Percentiles rank a stretch among this genome's conserved stretches.
Evolutionary conservation across 2,329 filamentous ascomycete species (phyloP).

Genomic region (Dactylellina drechsleri): DNA sequence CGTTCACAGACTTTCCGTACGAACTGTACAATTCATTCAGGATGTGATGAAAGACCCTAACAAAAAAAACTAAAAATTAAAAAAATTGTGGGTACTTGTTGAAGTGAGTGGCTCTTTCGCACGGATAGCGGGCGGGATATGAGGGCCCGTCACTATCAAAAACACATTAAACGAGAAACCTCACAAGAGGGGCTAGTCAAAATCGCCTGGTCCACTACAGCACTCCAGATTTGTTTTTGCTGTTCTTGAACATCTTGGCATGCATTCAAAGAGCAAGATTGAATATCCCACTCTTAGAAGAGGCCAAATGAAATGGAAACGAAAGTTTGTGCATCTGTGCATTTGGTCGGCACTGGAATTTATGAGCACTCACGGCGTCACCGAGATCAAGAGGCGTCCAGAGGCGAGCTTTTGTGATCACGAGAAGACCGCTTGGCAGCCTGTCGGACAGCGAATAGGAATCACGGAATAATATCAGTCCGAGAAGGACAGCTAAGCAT

Average conservation of each 20-base stretch:
- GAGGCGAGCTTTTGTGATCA: neutral
- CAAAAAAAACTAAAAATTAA: neutral
- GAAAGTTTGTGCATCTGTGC: constrained; percentile 28
- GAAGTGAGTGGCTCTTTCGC: constrained; percentile 22
- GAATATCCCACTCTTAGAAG: constrained; percentile 20
- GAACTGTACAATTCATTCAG: neutral
- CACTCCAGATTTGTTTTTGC: too few relatives aligned
- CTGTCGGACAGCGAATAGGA: too few relatives aligned
- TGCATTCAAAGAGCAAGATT: neutral
- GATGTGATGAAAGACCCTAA: neutral
- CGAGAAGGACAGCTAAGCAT: too few relatives aligned
- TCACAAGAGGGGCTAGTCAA: neutral
- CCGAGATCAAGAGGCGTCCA: neutral
- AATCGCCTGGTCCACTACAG: too few relatives aligned
- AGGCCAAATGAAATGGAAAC: neutral
- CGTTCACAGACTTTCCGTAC: too few relatives aligned
- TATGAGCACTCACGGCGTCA: neutral
- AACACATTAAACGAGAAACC: constrained; percentile 5
- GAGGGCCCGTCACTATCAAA: constrained; percentile 19
- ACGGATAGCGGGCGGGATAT: constrained; percentile 43
- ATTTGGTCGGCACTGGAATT: constrained; percentile 18
- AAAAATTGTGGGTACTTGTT: neutral
- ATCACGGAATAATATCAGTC: too few relatives aligned
- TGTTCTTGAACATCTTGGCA: neutral
- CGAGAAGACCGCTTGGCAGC: too few relatives aligned